These are phyloP conservation scores for Crotalaria pallida DNA, from an alignment of 306 rosid genomes.

Conservation along the genomic window DNA sequence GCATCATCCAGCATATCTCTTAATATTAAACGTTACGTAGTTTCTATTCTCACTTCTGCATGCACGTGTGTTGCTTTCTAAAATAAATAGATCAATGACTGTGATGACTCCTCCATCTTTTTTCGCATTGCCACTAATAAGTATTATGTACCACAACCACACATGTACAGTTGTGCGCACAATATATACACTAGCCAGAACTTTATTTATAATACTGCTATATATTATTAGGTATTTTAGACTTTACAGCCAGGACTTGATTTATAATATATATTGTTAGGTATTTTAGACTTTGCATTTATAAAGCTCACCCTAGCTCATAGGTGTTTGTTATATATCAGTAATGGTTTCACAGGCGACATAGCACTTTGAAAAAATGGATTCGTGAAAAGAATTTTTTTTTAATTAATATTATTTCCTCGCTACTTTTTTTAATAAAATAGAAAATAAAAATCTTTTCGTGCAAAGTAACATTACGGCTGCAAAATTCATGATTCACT, in stretches of 20 bases:
- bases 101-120: neutral
- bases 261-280: constrained; percentile 3
- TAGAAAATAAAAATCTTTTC: neutral
- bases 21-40: neutral
- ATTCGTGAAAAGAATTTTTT: neutral
- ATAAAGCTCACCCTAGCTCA: neutral
- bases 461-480: too few species aligned
- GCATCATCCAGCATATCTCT: too few species aligned
- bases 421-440: neutral
- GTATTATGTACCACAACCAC: neutral
- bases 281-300: constrained; percentile 10
- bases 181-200: neutral
- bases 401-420: neutral
- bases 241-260: neutral
- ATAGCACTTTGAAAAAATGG: neutral
- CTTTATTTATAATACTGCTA: neutral
- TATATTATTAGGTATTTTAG: constrained; percentile 7
- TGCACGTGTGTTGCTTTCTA: neutral
- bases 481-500: constrained; percentile 1
- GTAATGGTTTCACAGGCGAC: constrained; percentile 13
- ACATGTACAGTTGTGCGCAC: neutral
- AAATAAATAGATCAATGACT: neutral
- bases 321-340: neutral
- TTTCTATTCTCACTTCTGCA: neutral
- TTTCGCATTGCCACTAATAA: neutral